Evolutionary conservation across 768 basidiomycete species (phyloP), one percentile per base, ranked within the genome.

Genomic region (Russula emetica): DNA sequence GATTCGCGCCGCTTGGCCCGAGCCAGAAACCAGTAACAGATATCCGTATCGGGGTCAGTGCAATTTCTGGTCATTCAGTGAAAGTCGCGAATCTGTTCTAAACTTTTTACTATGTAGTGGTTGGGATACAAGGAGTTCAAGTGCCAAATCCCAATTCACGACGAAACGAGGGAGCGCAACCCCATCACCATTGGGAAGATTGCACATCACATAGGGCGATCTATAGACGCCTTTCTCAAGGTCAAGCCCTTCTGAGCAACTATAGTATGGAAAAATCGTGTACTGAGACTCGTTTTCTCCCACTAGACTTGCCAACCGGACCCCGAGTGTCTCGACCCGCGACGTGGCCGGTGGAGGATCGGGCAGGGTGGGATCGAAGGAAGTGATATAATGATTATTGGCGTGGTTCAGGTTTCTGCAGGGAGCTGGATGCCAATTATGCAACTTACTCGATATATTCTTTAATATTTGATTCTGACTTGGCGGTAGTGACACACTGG

Each of bases 341-440:
- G 58, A 38, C 40, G 14, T 5, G 7, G 5, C 5, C 42, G 24
- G 18, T 65, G 54, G 63, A 52, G n/a, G 24, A 65, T 62, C 8
- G 60, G 59, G 16, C 36, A 24, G 38, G 18, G 16, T 45, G 58
- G 63, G 18, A 44, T 64, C 7, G 50, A 53, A 18, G 42, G 38
- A 30, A 50, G 34, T 10, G 34, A 64, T 3, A 44, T 64, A 42
- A 38, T 49, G 34, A 53, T 64, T 5, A 55, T 64, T 38, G 63
- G 63, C 22, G 47, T 24, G 1, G n/a, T 62, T 2, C 59, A 62
- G 9, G 54, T 56, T 2, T 40, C 53, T 16, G 60, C 55, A 11
- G 60, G 58, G 26, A 54, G 58, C 13, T 64, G 63, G 63, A 61
- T 64, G 63, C 63, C 63, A 2, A 45, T 64, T 3, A 32, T 64